Evolutionary conservation across 106 monocot species (phyloP).

Genomic region (Phalaenopsis aphrodite): DNA sequence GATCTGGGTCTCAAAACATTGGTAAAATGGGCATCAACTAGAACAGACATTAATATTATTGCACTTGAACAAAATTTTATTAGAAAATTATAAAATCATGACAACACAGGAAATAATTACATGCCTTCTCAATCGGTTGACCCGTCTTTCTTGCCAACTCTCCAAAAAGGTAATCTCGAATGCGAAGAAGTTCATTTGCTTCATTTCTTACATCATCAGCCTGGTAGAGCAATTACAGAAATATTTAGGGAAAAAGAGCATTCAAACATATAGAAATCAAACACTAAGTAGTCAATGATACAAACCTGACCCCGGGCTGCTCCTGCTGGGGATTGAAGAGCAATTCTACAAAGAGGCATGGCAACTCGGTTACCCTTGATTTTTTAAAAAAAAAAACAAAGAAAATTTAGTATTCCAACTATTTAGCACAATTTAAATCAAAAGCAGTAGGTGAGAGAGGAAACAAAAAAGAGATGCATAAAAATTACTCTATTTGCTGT

Average conservation of each 20-base stretch:
- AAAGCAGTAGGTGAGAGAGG: not conserved
- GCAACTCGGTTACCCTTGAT: slow-evolving; percentile 73
- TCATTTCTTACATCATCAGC: slow-evolving; percentile 92
- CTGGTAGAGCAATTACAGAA: slow-evolving; percentile 20
- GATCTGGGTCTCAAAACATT: not conserved
- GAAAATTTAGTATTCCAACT: not conserved
- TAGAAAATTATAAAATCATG: not conserved
- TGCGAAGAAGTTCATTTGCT: slow-evolving; percentile 80
- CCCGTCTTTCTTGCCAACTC: slow-evolving; percentile 80
- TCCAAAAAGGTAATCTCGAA: slow-evolving; percentile 65
- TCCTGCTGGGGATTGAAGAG: slow-evolving; percentile 85
- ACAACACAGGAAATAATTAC: not conserved
- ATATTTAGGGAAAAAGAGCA: not conserved
- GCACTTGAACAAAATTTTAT: not conserved
- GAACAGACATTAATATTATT: not conserved
- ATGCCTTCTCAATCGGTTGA: slow-evolving; percentile 80
- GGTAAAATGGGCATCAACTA: slow-evolving; percentile 3
- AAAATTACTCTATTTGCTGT: not conserved
- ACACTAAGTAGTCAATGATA: not conserved
- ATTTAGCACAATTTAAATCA: not conserved
- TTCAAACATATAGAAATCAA: not conserved
- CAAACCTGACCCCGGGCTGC: slow-evolving; percentile 91
- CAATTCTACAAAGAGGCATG: slow-evolving; percentile 76
- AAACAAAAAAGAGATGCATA: not conserved
- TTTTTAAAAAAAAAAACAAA: slow-evolving; percentile 1